A percentile compares a stretch with the other conserved stretches of the same genome.
These are phyloP conservation scores for Ogataea pilisensis DNA, from an alignment of 805 yeast species.

Conservation along the genomic window DNA sequence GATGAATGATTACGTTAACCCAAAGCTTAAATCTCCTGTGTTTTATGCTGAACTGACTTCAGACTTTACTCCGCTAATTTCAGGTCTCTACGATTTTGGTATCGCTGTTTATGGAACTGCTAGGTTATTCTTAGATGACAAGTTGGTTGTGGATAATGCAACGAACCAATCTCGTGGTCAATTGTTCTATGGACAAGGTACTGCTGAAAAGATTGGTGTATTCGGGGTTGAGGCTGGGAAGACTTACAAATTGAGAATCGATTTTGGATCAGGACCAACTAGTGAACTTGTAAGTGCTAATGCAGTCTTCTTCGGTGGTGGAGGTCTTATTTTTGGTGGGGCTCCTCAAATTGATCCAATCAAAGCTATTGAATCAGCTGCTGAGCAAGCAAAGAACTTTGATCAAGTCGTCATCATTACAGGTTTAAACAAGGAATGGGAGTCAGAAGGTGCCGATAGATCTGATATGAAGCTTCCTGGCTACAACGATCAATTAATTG, in stretches of 20 bases:
- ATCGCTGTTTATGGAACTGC: conserved; percentile 52
- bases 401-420: conserved; percentile 35
- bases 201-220: conserved; percentile 44
- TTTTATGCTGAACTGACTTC: conserved; percentile 45
- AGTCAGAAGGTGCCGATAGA: conserved; percentile 39
- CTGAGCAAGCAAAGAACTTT: conserved; percentile 10
- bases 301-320: conserved; percentile 11
- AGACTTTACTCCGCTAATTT: conserved; percentile 40
- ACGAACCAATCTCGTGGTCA: conserved; percentile 47
- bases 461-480: conserved; percentile 35
- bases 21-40: conserved; percentile 16
- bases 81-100: conserved; percentile 52
- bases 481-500: conserved; percentile 31
- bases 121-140: conserved; percentile 47
- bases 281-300: conserved; percentile 3
- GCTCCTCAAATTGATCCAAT: conserved; percentile 11
- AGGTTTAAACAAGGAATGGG: conserved; percentile 39
- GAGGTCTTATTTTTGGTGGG: conserved; percentile 12
- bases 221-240: conserved; percentile 40
- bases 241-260: conserved; percentile 42
- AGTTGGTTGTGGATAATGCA: conserved; percentile 52
- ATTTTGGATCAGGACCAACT: conserved; percentile 50
- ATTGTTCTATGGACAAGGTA: conserved; percentile 52
- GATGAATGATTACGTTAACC: conserved; percentile 26
- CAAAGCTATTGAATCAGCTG: conserved; percentile 33